Percentiles rank a stretch among this genome's conserved stretches.
phyloP scores from a whole-genome alignment of 441 rosid genomes.

The Biscutella laevigata region DNA sequence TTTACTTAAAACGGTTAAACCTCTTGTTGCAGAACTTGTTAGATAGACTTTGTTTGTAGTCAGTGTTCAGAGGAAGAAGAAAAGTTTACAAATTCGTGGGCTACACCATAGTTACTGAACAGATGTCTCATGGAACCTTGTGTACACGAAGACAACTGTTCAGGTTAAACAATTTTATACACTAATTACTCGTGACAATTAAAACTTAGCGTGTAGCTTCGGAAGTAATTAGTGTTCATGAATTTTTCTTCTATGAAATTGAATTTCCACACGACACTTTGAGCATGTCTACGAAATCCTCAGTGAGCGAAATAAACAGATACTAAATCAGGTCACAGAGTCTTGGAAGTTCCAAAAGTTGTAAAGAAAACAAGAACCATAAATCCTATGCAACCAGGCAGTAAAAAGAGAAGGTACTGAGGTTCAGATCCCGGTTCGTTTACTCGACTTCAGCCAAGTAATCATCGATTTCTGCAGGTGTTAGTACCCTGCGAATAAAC shows the following conservation, averaged over 20 bases:
- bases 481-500: constrained; percentile 51
- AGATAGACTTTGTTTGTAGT: not conserved
- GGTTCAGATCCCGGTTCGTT: not conserved
- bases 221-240: not conserved
- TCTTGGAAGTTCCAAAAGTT: constrained; percentile 5
- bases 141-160: not conserved
- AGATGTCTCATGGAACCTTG: not conserved
- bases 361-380: constrained; percentile 8
- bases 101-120: not conserved
- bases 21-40: constrained; percentile 14
- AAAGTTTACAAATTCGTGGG: not conserved
- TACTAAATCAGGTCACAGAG: not conserved
- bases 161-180: not conserved
- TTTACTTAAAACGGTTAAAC: not conserved
- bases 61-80: not conserved
- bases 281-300: too few species aligned
- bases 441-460: constrained; percentile 76
- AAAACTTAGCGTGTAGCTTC: not conserved
- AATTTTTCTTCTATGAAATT: not conserved
- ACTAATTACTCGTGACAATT: too few species aligned
- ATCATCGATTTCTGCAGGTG: constrained; percentile 43
- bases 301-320: not conserved
- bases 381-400: not conserved
- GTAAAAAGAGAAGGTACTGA: not conserved
- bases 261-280: not conserved